Base-by-base conservation (phyloP, 345 rosid genomes). In the Citrus unshiu region DNA sequence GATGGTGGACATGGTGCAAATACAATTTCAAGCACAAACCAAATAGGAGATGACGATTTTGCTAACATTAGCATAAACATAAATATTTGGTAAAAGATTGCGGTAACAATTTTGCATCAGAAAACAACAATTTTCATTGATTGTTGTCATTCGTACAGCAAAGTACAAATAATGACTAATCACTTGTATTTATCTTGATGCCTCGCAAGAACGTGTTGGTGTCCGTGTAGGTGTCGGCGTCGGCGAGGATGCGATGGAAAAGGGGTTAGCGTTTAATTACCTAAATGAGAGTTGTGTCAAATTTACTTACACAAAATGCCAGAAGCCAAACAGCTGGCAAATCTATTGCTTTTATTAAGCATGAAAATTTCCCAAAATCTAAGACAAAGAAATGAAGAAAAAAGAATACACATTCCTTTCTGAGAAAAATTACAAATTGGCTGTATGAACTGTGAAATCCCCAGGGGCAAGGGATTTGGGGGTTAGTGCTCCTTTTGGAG, bases 401-500 rank as follows among this genome's bases (percentile, higher is more conserved):
- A 78, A 58, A 21, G 73, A 68, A 51, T 57, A 60, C 68, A 72
- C 13, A 39, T 78, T 58, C 37, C 35, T 72, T 77, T 62, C 74
- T 67, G 56, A 74, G 62, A 82, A 84, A 72, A 86, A 81, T 22
- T 80, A 83, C 84, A 76, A 82, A 54, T 61, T 40, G 54, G 58
- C 68, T 83, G 75, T 73, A 61, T 22, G 40, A 66, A 72, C 70
- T 76, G 68, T 76, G 78, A 82, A 77, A 79, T 80, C 80, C 86
- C 83, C 35, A 8, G 32, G 9, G 74, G 6, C 27, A 24, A 30
- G 61, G 74, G 76, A 72, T 54, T 21, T 56, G 63, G 67, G 85
- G 84, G 92, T 85, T 80, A 85, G 88, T 30, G 79, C 82, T 89
- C 83, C 87, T 87, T 85, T 82, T 57, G 88, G 89, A 89, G 85